phyloP scores from a whole-genome alignment of 1,284 basidiomycete species.

The Ganoderma lucidum region DNA sequence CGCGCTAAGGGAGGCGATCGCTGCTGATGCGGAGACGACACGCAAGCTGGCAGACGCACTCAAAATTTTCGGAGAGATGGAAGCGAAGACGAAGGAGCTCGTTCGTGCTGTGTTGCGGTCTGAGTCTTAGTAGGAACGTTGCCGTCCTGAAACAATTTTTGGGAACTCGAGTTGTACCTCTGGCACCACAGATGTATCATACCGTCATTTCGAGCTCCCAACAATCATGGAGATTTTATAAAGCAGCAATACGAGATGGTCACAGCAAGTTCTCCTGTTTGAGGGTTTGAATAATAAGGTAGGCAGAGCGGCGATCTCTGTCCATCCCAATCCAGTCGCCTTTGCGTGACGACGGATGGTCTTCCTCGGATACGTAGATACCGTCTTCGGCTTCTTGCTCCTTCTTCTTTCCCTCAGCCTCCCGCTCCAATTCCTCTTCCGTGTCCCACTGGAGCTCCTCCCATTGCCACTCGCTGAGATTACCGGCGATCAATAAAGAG shows the following conservation, averaged over 20 bases:
- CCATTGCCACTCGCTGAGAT: conserved; percentile 69
- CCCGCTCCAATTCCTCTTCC: conserved; percentile 54
- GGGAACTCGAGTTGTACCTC: neutral
- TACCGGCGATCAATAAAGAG: too few relatives aligned
- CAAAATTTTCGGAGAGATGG: conserved; percentile 52
- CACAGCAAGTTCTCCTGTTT: conserved; percentile 74
- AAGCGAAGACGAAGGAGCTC: conserved; percentile 49
- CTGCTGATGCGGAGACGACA: conserved; percentile 47
- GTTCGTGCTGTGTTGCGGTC: conserved; percentile 34
- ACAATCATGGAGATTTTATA: neutral
- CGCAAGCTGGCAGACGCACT: conserved; percentile 55
- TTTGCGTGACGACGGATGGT: conserved; percentile 51
- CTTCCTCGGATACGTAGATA: conserved; percentile 63
- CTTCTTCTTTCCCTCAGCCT: conserved; percentile 35
- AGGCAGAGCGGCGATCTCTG: conserved; percentile 78
- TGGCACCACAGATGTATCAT: neutral
- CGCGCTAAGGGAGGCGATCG: conserved; percentile 46
- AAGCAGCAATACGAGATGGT: neutral
- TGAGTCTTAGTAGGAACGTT: conserved; percentile 4
- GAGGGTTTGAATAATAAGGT: conserved; percentile 76
- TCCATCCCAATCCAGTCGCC: conserved; percentile 80
- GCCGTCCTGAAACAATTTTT: neutral
- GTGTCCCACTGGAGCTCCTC: conserved; percentile 82
- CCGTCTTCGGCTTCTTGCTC: conserved; percentile 47
- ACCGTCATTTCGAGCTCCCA: neutral